These are phyloP conservation scores for Diaporthe ilicicola DNA, from an alignment of 2,329 filamentous ascomycete genomes.

Conservation along the genomic window DNA sequence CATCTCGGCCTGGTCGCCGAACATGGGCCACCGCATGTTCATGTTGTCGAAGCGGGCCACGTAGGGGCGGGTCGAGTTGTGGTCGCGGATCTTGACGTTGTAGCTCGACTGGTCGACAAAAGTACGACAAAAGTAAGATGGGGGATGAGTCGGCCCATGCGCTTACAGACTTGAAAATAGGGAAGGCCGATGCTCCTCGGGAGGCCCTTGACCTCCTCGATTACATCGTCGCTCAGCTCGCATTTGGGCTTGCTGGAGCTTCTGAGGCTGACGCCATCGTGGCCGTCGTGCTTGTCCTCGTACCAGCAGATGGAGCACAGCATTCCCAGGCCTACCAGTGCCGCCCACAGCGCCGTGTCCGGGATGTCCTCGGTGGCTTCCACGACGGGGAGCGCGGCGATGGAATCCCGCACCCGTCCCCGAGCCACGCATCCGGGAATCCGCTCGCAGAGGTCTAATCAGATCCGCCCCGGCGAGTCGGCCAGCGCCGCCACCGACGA, in stretches of 20 bases:
- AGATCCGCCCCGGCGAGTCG: slow-evolving; percentile 59
- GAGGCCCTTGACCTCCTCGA: slow-evolving; percentile 58
- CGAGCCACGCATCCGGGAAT: slow-evolving; percentile 61
- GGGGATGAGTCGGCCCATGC: slow-evolving; percentile 60
- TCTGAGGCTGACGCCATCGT: slow-evolving; percentile 54
- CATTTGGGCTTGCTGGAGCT: slow-evolving; percentile 46
- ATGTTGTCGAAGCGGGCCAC: slow-evolving; percentile 61
- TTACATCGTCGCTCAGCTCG: slow-evolving; percentile 59
- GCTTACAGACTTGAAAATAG: slow-evolving; percentile 58
- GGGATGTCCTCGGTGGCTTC: slow-evolving; percentile 59
- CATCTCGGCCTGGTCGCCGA: slow-evolving; percentile 59
- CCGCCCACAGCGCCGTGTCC: slow-evolving; percentile 61
- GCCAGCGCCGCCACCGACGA: slow-evolving; percentile 52
- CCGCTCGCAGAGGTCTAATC: slow-evolving; percentile 62
- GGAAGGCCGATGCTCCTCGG: slow-evolving; percentile 58
- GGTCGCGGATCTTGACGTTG: slow-evolving; percentile 59
- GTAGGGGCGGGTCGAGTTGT: slow-evolving; percentile 58
- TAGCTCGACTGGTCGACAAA: slow-evolving; percentile 64
- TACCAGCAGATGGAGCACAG: slow-evolving; percentile 63
- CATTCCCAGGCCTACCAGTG: slow-evolving; percentile 60
- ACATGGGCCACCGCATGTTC: slow-evolving; percentile 62
- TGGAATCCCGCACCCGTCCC: slow-evolving; percentile 58
- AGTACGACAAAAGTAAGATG: slow-evolving; percentile 60
- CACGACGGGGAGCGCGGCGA: slow-evolving; percentile 57
- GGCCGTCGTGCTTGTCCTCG: slow-evolving; percentile 60